Base-by-base conservation (phyloP, 768 basidiomycete species). In the Termitomyces sp. region DNA sequence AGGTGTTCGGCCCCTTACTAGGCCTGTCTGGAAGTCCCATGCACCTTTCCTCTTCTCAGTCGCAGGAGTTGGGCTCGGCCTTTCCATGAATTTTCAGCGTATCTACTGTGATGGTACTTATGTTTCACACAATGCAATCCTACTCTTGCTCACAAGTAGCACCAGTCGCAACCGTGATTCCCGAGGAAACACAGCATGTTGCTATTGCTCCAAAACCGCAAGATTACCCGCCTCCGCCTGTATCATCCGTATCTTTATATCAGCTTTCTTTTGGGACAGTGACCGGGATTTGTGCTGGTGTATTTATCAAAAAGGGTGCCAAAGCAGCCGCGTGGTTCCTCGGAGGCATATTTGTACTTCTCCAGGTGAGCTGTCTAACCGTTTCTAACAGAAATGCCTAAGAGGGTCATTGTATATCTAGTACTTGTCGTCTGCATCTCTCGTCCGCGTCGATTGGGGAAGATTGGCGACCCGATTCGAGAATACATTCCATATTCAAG, bases 221-320 rank as follows among this genome's bases (percentile, higher is more conserved):
- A n/a, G 57, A 53, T 3, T 63, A 70, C 11, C 81, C 81, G 0
- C 80, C 84, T 13, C 85, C 79, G 3, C 88, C 89, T 2, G 60
- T 70, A 42, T 94, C 93, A n/a, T 78, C 83, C 0, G 76, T 97
- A n/a, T 90, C 85, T 52, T 54, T 84, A 18, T 88, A 88, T 64
- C 88, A 96, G 60, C 81, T 98, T 25, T 77, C 85, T 0, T 98
- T 98, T 66, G 96, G 96, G 11, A 91, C 93, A 5, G 85, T 90
- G 0, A 82, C 86, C 53, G 96, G 96, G 0, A 66, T 98, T 39
- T 97, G 93, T 63, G 85, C 92, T 0, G 96, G 96, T 0, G 79
- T 98, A 0, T 98, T 98, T 65, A 76, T 96, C 62, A 98, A 97
- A 73, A 98, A 96, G 69, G 95, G 96, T n/a, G 83, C 87, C 7